Base-by-base conservation (phyloP, 805 yeast species). In the Saccharomycopsis microspora region DNA sequence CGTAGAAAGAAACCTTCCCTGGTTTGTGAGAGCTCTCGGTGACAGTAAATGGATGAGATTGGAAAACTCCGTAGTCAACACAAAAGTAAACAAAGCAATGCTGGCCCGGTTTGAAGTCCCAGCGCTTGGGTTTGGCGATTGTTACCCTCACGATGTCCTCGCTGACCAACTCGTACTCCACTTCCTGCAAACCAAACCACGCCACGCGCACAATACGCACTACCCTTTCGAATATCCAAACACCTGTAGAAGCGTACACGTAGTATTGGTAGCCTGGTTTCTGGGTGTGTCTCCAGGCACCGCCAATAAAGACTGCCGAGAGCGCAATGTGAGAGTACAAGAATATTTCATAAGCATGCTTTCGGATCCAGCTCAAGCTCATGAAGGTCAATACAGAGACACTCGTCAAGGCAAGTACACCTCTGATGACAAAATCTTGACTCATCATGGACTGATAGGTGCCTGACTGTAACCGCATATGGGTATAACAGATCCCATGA, bases 171-270 rank as follows among this genome's bases (percentile, higher is more conserved):
- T 56, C 53, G 5, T 59, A 46, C 5, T 48, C 32, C 61, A 60
- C 5, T 42, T 50, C 55, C 28, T 6, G 9, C 41, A 45, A 8
- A 6, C 95, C 95, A 52, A 82, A 80, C 33, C 65, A 57, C 9
- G 72, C 46, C 1, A 85, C 61, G 47, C 86, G 71, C 1, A 70
- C 64, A 7, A 80, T 50, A 53, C 95, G 71, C 9, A 74, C 57
- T 0, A 76, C 51, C 47, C 89, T 67, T 58, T 87, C 94, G 54
- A 77, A 69, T 1, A 67, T 71, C 95, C 95, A 87, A 5, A 86
- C 67, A 0, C 76, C 80, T 50, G 76, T 70, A 5, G 80, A 58
- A 4, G 77, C 72, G 48, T 74, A 77, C 27, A 72, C 56, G 64
- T 71, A 76, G 48, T 68, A 72, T 55, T 70, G 68, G 71, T 76